Evolutionary conservation across 106 monocot species (phyloP), one percentile per base, ranked within the genome.

Genomic region (Allium cepa): DNA sequence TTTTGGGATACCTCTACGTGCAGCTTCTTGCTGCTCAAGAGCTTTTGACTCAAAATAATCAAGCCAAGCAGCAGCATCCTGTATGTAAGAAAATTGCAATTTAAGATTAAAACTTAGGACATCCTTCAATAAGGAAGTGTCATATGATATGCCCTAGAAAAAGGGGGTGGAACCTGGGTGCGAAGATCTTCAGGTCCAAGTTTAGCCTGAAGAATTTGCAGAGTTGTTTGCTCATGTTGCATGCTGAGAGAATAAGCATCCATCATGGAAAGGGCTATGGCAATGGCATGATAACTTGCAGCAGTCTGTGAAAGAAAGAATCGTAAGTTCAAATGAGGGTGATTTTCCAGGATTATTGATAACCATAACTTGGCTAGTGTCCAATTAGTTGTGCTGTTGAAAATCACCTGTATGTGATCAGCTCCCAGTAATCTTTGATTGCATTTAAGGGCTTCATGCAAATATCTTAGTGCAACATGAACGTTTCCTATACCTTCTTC

Each of bases 1-100:
- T 57, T 92, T 97, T 56, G 92, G 96, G 46, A 89, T 80, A 66
- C 96, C 96, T 69, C 74, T 85, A 16, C 91, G 91, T 67, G 78
- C 80, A 68, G 96, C 92, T 79, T 97, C 96, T 74, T 92, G 96
- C 73, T 97, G 92, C 59, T 97, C 96, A 53, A 86, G 56, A 71
- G 78, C 92, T 82, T 75, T 97, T 53, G 92, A 92, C 69, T 97
- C 96, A 78, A 97, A 97, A 80, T 92, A 97, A 17, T 97, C 96
- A 17, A 97, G 86, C 96, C 96, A 97, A 56, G 88, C 88, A 69
- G 82, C 88, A 61, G 96, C 88, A 88, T 97, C 96, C 96, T 97
- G 64, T 50, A 78, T 36, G 66, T 53, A 52, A 52, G 61, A 10
- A 22, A 22, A 0, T 15, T 18, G 2, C 53, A 36, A 12, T 26